phyloP scores from a whole-genome alignment of 208 protist species.

The Acanthamoeba lenticulata region DNA sequence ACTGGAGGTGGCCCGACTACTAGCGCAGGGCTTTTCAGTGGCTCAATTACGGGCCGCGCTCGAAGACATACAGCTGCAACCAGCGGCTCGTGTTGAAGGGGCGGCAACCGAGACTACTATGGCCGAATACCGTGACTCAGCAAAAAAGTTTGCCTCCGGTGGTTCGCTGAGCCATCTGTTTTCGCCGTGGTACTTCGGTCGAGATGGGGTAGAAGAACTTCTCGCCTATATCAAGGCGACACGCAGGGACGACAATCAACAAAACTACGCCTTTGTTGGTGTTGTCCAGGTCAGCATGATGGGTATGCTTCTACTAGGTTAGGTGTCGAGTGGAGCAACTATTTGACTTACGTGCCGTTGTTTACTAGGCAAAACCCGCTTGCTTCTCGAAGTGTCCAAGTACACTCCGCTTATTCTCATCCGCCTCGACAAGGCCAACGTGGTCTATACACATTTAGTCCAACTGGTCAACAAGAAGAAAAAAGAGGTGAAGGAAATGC shows the following conservation, averaged over 20 bases:
- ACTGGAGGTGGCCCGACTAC: no score
- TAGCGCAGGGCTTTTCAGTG: no score
- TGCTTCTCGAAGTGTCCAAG: slow-evolving; percentile 42
- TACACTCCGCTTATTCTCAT: slow-evolving; percentile 63
- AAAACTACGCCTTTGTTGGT: background rate
- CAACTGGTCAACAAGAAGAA: background rate
- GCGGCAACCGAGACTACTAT: no score
- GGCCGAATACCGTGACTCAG: no score
- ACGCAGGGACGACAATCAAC: slow-evolving; percentile 28
- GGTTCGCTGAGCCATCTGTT: background rate
- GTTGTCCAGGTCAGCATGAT: slow-evolving; percentile 2
- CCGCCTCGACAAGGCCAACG: slow-evolving; percentile 44
- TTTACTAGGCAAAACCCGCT: slow-evolving; percentile 25
- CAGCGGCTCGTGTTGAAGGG: no score
- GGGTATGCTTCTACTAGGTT: background rate
- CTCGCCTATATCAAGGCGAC: background rate
- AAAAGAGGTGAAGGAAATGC: background rate
- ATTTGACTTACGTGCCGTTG: background rate
- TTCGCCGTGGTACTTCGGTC: background rate
- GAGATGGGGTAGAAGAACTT: background rate
- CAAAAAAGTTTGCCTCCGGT: no score
- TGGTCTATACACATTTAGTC: background rate
- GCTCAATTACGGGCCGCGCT: no score
- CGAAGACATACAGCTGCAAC: no score
- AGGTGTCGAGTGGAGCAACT: background rate